Base-by-base conservation (phyloP, 208 protist genomes). In the Phytomonas serpens region DNA sequence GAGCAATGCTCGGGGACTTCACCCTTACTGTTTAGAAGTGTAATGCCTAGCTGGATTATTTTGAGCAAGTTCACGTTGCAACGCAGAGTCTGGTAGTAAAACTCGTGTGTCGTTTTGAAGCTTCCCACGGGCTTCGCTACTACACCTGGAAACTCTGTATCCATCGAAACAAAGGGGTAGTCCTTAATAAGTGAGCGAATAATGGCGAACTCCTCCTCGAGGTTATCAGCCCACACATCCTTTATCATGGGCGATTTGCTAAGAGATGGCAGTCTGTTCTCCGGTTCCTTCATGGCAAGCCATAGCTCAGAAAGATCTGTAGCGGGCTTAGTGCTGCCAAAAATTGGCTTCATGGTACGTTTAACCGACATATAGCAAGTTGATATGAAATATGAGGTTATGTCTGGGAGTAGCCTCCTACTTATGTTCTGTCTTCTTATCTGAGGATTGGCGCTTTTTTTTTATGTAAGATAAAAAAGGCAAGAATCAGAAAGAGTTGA, bases 91-190 rank as follows among this genome's bases (percentile, higher is more conserved):
- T 98, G 97, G 78, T 98, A 99, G 80, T 98, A 96, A 74, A 98
- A 98, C 71, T 99, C 97, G 71, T 96, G 84, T 30, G 83, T 89
- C 5, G 86, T 95, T 73, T 93, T 93, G 79, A 99, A 99, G 78
- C 79, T 94, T 62, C 98, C 98, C 10, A 98, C 89, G 9, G 98
- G 97, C 81, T 97, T 88, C 11, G 95, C 97, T 30, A 99, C 98
- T 61, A 99, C 95, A 30, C 99, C 99, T 57, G 99, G 99, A 80
- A 99, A 99, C 85, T 99, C 98, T 13, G 98, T 99, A 82, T 99
- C 98, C 97, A 99, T 93, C 29, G 87, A 85, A n/a, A 97, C 93
- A 82, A 94, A 99, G 4, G 98, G 97, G 82, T 99, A 99, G 65
- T 98, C 88, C 64, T 98, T 87, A 42, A 99, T 79, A 0, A 99